phyloP scores from a whole-genome alignment of 441 rosid genomes.

The Populus trichocarpa region DNA sequence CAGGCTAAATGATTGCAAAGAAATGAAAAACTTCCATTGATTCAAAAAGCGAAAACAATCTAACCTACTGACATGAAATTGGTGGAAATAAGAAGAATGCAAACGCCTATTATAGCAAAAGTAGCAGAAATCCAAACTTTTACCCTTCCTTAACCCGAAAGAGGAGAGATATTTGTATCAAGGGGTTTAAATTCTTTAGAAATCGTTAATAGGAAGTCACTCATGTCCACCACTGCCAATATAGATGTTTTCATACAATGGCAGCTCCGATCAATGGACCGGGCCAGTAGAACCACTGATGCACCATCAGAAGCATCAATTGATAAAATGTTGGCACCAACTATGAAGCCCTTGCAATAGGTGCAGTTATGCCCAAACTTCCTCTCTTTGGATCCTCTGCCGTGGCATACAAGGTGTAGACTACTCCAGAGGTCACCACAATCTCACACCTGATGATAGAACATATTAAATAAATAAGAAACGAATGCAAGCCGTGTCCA shows the following conservation, averaged over 20 bases:
- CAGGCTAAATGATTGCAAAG: neutral
- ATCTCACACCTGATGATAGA: conserved; percentile 32
- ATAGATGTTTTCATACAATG: neutral
- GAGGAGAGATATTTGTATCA: conserved; percentile 7
- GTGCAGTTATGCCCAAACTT: conserved; percentile 54
- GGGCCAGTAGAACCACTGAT: conserved; percentile 80
- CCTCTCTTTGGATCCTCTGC: conserved; percentile 74
- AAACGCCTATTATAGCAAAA: conserved; percentile 6
- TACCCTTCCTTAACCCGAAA: conserved; percentile 18
- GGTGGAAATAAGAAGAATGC: neutral
- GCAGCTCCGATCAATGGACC: conserved; percentile 68
- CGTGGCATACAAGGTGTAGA: conserved; percentile 77
- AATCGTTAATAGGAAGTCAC: neutral
- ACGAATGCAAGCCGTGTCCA: too few species aligned
- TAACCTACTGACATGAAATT: neutral
- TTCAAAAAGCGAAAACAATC: neutral
- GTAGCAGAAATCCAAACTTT: neutral
- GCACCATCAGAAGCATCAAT: conserved; percentile 81
- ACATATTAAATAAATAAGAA: too few species aligned
- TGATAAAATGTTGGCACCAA: conserved; percentile 72
- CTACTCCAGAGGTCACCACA: conserved; percentile 78
- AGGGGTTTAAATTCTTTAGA: neutral
- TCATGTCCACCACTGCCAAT: too few species aligned
- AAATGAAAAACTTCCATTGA: conserved; percentile 6
- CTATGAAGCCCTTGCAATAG: conserved; percentile 82